Base-by-base conservation (phyloP, 2,329 filamentous ascomycete genomes). In the Thermoascus crustaceus region DNA sequence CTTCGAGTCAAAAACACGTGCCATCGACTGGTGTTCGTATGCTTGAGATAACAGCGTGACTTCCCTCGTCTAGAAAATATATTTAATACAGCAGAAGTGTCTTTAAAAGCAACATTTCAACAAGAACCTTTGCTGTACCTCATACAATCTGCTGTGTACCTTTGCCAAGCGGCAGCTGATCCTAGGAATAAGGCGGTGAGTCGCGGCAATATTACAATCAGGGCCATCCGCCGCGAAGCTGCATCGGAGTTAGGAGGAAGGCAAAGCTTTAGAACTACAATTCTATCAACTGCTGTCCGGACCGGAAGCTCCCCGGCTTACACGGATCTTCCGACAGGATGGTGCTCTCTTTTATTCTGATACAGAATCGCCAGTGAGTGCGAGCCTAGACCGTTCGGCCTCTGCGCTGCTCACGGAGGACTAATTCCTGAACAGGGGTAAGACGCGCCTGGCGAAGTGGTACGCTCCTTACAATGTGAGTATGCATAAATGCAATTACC, bases 401-500 rank as follows among this genome's bases (percentile, higher is more conserved):
- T n/a, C n/a, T n/a, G n/a, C n/a, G n/a, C n/a, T n/a, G n/a, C n/a
- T n/a, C n/a, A n/a, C n/a, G n/a, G n/a, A n/a, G n/a, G n/a, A n/a
- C n/a, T n/a, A n/a, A n/a, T n/a, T n/a, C n/a, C n/a, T n/a, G n/a
- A n/a, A 47, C 44, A 95, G 89, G 75, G 91, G 91, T 67, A 98
- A 98, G 72, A 98, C 91, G 52, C 84, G 91, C 52, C 76, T 98
- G 46, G 91, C 91, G 47, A 98, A 98, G 70, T 98, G 89, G 89
- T 98, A 98, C 72, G 85, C 84, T 49, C 89, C 91, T 43, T 98
- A 95, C 71, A 93, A 80, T 66, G 74, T 76, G 62, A 60, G 71
- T 60, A 18, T 20, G 14, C 26, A 16, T 24, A 35, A n/a, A 31
- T 9, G n/a, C 21, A 13, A 22, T 34, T 22, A 32, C 14, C 10